Evolutionary conservation across 352 stramenopile species (phyloP), one percentile per base, ranked within the genome.

Genomic region (Globisporangium alternatum): DNA sequence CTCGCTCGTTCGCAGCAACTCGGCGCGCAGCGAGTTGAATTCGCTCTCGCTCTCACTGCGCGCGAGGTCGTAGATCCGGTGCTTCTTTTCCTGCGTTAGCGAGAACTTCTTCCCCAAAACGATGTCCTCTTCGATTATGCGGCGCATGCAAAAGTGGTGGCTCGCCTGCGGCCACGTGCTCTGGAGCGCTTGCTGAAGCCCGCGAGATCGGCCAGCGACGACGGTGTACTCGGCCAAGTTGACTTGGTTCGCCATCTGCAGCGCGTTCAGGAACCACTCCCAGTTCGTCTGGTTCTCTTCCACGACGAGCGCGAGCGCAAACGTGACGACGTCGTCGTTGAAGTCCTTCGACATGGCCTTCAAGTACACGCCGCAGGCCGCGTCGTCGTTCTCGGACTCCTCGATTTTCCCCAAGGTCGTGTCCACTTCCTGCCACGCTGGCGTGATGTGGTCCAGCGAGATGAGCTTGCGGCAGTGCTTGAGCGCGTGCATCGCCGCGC

Each of bases 301-400:
- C 13, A 64, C 72, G 22, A 93, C 84, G 22, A 93, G 74, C 31
- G 84, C 84, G 37, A 91, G 62, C 0, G 84, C 82, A 25, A 93
- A 85, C 1, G 82, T 80, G 0, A 93, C 41, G 9, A 86, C 73
- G 30, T 86, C 70, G 60, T 93, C 83, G 60, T 90, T 91, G n/a
- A 77, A 83, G 56, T 91, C 84, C 60, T 91, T 90, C 0, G 74
- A 84, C n/a, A 74, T 71, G 3, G 83, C 83, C 60, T 88, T 90
- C 25, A 93, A 37, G 44, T 89, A 93, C 10, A 93, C 76, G 12
- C 83, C 83, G 33, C 80, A 93, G 69, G 90, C 76, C 31, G 70
- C 66, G 60, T 93, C 83, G 57, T 93, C 83, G 41, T 75, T 86
- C 39, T 86, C 80, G n/a, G 80, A 72, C 31, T 84, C 77, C 7